Evolutionary conservation across 495 filamentous ascomycete genomes (phyloP), one percentile per base, ranked within the genome.

Genomic region (Delitschia confertaspora): DNA sequence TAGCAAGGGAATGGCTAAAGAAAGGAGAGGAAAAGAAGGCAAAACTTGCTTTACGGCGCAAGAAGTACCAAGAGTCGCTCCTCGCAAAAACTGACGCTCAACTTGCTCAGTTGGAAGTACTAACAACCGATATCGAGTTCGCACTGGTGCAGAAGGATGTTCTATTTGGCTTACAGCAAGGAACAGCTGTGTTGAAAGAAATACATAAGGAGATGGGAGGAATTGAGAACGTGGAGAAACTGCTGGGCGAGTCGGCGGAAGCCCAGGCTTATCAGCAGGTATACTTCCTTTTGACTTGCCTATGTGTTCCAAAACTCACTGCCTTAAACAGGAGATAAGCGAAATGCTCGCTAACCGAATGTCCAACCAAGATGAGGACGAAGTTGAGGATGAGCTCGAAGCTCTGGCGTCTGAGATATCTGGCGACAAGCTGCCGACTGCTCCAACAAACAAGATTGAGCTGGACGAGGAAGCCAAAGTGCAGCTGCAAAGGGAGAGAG

Each of bases 181-280:
- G 91, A 14, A 96, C 91, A 1, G 70, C 71, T 31, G 91, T 95
- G 22, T 69, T 98, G 47, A 76, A 81, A 54, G 83, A 93, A 56
- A 95, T 98, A 43, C 79, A 95, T 53, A 76, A 75, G 49, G 91
- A 98, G 67, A 98, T 98, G 87, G 93, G 89, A 20, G 88, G 88
- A 0, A 69, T 98, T 39, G 88, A 93, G 52, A 75, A 80, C 41
- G 88, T 96, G 36, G 88, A 95, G 73, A 85, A 85, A 68, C 61
- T 96, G 51, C 83, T 95, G 82, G 89, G 82, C 8, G 86, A 95
- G 66, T 88, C 72, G 18, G 84, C 82, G 24, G 89, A 95, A 47
- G 89, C 85, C 17, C 73, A 82, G 51, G 83, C 82, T 10, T 95
- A 93, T 67, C 88, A 95, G 60, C 72, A 78, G 74, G 85, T 87